These are phyloP conservation scores for Fusarium sp. DNA, from an alignment of 2,329 filamentous ascomycete species.

Conservation along the genomic window DNA sequence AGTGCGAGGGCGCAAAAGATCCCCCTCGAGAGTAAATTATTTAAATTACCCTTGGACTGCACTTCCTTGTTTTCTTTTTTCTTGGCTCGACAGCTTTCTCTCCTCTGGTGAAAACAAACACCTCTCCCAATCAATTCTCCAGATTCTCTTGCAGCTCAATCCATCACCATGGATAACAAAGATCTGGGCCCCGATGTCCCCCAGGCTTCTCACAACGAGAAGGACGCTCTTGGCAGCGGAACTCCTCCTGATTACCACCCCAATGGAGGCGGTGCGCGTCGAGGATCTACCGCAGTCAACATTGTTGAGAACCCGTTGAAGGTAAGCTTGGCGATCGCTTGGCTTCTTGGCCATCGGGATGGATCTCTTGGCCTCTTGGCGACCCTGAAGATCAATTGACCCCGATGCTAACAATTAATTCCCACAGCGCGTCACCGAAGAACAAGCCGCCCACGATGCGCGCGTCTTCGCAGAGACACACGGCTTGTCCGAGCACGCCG, in stretches of 20 bases:
- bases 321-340: conserved; percentile 34
- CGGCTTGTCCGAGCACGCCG: conserved; percentile 64
- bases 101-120: not conserved
- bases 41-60: conserved; percentile 11
- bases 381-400: too few species aligned
- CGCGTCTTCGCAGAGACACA: conserved; percentile 65
- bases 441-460: conserved; percentile 57
- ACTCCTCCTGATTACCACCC: not conserved
- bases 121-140: not conserved
- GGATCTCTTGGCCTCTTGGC: conserved; percentile 2
- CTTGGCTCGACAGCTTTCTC: conserved; percentile 3
- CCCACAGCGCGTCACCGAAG: conserved; percentile 46
- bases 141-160: not conserved
- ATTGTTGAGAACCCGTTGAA: conserved; percentile 31
- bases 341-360: not conserved
- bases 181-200: conserved; percentile 23
- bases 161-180: conserved; percentile 24
- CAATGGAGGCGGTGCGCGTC: not conserved
- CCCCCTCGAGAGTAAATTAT: conserved; percentile 4
- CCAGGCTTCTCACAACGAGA: conserved; percentile 25
- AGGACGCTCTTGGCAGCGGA: not conserved
- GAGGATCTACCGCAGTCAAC: conserved; percentile 28
- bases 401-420: not conserved
- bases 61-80: not conserved
- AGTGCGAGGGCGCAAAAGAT: not conserved